Evolutionary conservation across 106 monocot species (phyloP).

Genomic region (Xerophyta viscosa): DNA sequence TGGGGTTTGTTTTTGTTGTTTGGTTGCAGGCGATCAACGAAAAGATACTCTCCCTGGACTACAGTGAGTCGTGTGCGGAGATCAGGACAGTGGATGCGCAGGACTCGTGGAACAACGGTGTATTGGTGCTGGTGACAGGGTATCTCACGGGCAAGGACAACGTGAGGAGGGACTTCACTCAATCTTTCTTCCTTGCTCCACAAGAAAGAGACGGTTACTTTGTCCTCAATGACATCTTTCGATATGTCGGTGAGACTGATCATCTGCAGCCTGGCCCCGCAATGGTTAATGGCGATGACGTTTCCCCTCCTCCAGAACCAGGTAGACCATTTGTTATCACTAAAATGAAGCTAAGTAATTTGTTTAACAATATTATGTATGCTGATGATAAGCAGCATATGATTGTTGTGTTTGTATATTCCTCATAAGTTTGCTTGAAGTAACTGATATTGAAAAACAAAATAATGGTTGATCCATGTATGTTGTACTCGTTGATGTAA

Average conservation of each 20-base stretch:
- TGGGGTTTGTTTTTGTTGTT: background rate
- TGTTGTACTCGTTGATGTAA: background rate
- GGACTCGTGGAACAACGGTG: slow-evolving; percentile 64
- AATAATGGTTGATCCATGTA: no score
- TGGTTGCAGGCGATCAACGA: slow-evolving; percentile 60
- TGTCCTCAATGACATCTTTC: slow-evolving; percentile 84
- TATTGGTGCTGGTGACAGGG: slow-evolving; percentile 85
- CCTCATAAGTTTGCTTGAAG: no score
- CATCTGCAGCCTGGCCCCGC: slow-evolving; percentile 6
- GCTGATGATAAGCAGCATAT: no score
- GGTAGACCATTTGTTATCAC: slow-evolving; percentile 22
- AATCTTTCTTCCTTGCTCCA: slow-evolving; percentile 93
- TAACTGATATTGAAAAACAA: no score
- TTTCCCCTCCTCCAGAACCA: slow-evolving; percentile 10
- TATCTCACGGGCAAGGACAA: slow-evolving; percentile 46
- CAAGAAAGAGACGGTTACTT: slow-evolving; percentile 91
- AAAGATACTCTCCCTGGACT: slow-evolving; percentile 79
- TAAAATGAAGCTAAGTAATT: no score
- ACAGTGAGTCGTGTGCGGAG: slow-evolving; percentile 34
- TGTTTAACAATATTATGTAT: no score
- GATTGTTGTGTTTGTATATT: no score
- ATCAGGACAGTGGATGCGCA: slow-evolving; percentile 83
- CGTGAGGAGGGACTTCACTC: slow-evolving; percentile 61
- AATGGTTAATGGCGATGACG: slow-evolving; percentile 19
- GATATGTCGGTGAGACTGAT: slow-evolving; percentile 39